Base-by-base conservation (phyloP, 257 asterid genomes). In the Petunia axillaris region DNA sequence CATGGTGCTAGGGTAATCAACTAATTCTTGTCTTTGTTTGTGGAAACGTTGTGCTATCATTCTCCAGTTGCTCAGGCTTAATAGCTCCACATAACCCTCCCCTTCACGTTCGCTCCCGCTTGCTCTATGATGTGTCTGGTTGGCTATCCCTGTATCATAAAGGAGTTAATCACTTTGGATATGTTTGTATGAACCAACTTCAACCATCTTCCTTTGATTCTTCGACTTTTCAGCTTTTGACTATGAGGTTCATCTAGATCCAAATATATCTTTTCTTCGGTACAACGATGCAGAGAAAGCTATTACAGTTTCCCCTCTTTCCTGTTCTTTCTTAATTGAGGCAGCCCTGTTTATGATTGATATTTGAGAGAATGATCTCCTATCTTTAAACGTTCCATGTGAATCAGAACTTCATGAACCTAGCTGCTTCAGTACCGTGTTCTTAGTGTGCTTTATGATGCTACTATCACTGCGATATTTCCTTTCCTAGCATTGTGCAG, bases 401-500 rank as follows among this genome's bases (percentile, higher is more conserved):
- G 52, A 39, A 35, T 52, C 74, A 3, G 74, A 65, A 65, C 74
- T 14, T 65, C 74, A 65, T 6, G 52, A 65, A 38, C 74, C 14
- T 40, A 40, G 6, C 52, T 40, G 74, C 37, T 65, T 65, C 52
- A 65, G 6, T 65, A 39, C 74, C 0, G 74, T 40, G 74, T 15
- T 65, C 52, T 40, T 65, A 1, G 6, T 65, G 74, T 14, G 40
- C 36, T 14, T 65, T 14, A 40, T 65, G 52, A 14, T 40, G 73
- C 37, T 65, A 40, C 74, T 65, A 3, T 40, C 74, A 40, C 13
- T 39, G 52, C 11, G 43, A 65, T 65, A 15, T 65, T 65, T 14
- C 74, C 74, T 14, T 65, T 65, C 74, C 55, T 43, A 67, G 43
- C n/a, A 8, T 8, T 67, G 55, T 67, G 75, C 75, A 15, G n/a